phyloP scores from a whole-genome alignment of 2,329 filamentous ascomycete genomes.

The Shiraia sp. region DNA sequence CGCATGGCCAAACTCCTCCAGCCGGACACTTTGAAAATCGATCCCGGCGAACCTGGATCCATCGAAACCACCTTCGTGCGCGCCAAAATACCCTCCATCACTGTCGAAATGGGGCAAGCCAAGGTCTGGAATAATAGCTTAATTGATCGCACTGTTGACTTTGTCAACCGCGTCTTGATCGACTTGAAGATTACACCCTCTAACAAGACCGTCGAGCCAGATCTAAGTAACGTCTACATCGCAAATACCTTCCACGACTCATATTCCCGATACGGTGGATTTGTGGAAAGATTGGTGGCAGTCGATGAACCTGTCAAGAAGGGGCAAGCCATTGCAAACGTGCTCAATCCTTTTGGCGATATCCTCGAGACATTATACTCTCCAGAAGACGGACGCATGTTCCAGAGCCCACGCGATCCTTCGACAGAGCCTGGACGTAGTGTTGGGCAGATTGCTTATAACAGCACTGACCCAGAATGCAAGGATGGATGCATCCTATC shows the following conservation, averaged over 20 bases:
- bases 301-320: constrained; percentile 42
- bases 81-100: constrained; percentile 42
- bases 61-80: constrained; percentile 47
- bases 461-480: constrained; percentile 38
- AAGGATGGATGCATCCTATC: constrained; percentile 36
- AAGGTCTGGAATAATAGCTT: constrained; percentile 44
- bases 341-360: constrained; percentile 44
- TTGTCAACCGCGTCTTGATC: constrained; percentile 28
- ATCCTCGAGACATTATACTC: constrained; percentile 40
- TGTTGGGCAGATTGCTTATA: constrained; percentile 43
- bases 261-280: constrained; percentile 31
- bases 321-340: constrained; percentile 42
- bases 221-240: constrained; percentile 39
- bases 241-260: constrained; percentile 34
- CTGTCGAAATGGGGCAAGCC: constrained; percentile 45
- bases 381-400: constrained; percentile 39
- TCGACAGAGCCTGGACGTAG: constrained; percentile 41
- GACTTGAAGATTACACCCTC: constrained; percentile 28
- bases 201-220: constrained; percentile 35
- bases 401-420: constrained; percentile 41
- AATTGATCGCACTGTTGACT: constrained; percentile 40
- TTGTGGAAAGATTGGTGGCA: constrained; percentile 32
- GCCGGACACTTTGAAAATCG: constrained; percentile 47
- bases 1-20: constrained; percentile 45
- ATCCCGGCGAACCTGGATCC: constrained; percentile 44